Percentiles rank a stretch among this genome's conserved stretches.
Conservation (phyloP, 805 yeast species). For the Zygosaccharomyces pseudorouxii region DNA sequence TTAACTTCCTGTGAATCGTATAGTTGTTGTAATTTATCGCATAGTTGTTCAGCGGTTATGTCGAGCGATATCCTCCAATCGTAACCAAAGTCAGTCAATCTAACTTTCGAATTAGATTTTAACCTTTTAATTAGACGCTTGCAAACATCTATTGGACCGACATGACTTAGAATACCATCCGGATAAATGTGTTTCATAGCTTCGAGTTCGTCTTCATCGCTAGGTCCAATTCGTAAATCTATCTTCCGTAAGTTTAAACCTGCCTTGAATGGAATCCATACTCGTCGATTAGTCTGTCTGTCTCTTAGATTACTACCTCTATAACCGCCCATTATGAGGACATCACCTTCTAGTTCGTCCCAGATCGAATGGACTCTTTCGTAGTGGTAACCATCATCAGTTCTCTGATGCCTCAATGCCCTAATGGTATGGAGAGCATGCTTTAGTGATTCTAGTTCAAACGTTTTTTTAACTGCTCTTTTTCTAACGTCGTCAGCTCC, state of each 20-base stretch:
- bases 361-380: slow-evolving; percentile 42
- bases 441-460: slow-evolving; percentile 44
- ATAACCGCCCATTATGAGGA: slow-evolving; percentile 81
- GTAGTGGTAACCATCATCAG: slow-evolving; percentile 26
- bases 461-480: slow-evolving; percentile 62
- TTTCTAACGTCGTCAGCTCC: slow-evolving; percentile 63
- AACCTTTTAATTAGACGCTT: slow-evolving; percentile 54
- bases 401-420: slow-evolving; percentile 19
- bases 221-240: slow-evolving; percentile 69
- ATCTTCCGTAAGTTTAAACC: slow-evolving; percentile 71
- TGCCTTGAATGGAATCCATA: slow-evolving; percentile 86
- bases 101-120: slow-evolving; percentile 50
- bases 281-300: slow-evolving; percentile 53
- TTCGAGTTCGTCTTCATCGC: slow-evolving; percentile 58
- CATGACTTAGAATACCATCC: slow-evolving; percentile 71
- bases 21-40: slow-evolving; percentile 41
- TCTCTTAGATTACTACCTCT: slow-evolving; percentile 78
- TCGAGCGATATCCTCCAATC: slow-evolving; percentile 85
- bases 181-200: slow-evolving; percentile 55
- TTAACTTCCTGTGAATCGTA: slow-evolving; percentile 38
- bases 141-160: slow-evolving; percentile 85
- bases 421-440: slow-evolving; percentile 22
- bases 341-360: slow-evolving; percentile 67
- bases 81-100: slow-evolving; percentile 75
- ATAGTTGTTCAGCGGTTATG: slow-evolving; percentile 48